Conservation (phyloP, 371 early-diverging fungal genomes). For the Mortierella sp. region DNA sequence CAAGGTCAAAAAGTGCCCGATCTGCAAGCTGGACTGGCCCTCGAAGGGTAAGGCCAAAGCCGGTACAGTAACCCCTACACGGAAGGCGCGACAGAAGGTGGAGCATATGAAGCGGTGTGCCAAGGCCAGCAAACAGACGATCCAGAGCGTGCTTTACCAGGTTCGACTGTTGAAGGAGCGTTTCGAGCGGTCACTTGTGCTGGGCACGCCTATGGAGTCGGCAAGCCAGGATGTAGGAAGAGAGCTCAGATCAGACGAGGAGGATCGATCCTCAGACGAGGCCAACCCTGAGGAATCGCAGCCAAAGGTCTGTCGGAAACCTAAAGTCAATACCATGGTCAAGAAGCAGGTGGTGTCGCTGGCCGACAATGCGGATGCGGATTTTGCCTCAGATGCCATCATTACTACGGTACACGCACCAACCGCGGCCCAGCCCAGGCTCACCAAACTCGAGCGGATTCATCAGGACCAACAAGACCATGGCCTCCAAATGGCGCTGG, state of each 20-base stretch:
- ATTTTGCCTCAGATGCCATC: conserved; percentile 49
- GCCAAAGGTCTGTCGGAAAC: not conserved
- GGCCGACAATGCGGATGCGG: conserved; percentile 30
- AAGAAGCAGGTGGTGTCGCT: conserved; percentile 33
- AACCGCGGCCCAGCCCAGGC: not conserved
- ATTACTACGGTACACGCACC: conserved; percentile 36
- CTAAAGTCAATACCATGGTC: conserved; percentile 10
- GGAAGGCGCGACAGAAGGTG: conserved; percentile 35
- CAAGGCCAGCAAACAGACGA: conserved; percentile 25
- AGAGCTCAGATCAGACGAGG: not conserved
- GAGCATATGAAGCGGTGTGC: conserved; percentile 53
- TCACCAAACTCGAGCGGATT: conserved; percentile 17
- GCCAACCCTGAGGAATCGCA: not conserved
- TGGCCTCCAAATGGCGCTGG: conserved; percentile 44
- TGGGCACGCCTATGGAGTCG: conserved; percentile 10
- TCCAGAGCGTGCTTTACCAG: conserved; percentile 41
- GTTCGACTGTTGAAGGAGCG: conserved; percentile 37
- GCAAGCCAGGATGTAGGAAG: conserved; percentile 18
- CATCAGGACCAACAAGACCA: conserved; percentile 46
- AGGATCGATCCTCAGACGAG: not conserved
- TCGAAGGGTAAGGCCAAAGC: conserved; percentile 21
- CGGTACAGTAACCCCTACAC: not conserved
- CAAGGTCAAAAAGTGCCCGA: conserved; percentile 35
- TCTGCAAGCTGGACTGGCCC: conserved; percentile 43
- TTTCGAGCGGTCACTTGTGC: conserved; percentile 30